A percentile compares a stretch with the other conserved stretches of the same genome.
These are phyloP conservation scores for Seiridium cupressi DNA, from an alignment of 2,329 filamentous ascomycete genomes.

Conservation along the genomic window DNA sequence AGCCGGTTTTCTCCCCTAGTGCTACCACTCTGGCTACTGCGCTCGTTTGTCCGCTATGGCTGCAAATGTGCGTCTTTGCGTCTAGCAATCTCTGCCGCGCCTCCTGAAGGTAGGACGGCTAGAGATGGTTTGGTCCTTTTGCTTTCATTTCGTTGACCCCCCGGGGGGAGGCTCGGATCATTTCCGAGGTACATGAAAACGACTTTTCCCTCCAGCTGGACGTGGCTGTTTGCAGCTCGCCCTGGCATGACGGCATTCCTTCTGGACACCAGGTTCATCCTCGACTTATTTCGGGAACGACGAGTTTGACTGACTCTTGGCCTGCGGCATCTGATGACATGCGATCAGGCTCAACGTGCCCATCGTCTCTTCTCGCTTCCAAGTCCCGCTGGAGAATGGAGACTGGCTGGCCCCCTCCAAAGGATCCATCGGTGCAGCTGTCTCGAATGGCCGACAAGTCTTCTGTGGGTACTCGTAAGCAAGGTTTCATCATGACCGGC, in stretches of 20 bases:
- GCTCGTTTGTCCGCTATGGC: not conserved
- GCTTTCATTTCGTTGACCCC: not conserved
- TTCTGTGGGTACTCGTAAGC: conserved; percentile 9
- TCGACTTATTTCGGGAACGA: not conserved
- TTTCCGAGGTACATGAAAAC: conserved; percentile 5
- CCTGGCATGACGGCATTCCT: not conserved
- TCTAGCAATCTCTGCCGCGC: conserved; percentile 2
- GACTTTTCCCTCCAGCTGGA: not conserved
- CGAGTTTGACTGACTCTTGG: not conserved
- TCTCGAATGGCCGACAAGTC: conserved; percentile 9
- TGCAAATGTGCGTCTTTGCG: not conserved
- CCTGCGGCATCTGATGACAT: conserved; percentile 1
- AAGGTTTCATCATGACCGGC: conserved; percentile 13
- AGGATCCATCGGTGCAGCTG: conserved; percentile 5
- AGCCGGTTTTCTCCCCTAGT: too few species aligned
- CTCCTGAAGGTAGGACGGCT: not conserved
- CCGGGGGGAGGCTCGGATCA: not conserved
- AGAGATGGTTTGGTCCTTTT: not conserved
- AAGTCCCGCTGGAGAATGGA: too few species aligned
- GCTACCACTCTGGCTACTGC: too few species aligned
- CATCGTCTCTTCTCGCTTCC: not conserved
- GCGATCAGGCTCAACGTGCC: not conserved
- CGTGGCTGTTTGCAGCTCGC: not conserved
- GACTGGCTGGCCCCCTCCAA: not conserved
- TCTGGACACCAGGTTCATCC: too few species aligned